A percentile compares a stretch with the other conserved stretches of the same genome.
These are phyloP conservation scores for Cyclotella sp. DNA, from an alignment of 108 stramenopile species.

Conservation along the genomic window DNA sequence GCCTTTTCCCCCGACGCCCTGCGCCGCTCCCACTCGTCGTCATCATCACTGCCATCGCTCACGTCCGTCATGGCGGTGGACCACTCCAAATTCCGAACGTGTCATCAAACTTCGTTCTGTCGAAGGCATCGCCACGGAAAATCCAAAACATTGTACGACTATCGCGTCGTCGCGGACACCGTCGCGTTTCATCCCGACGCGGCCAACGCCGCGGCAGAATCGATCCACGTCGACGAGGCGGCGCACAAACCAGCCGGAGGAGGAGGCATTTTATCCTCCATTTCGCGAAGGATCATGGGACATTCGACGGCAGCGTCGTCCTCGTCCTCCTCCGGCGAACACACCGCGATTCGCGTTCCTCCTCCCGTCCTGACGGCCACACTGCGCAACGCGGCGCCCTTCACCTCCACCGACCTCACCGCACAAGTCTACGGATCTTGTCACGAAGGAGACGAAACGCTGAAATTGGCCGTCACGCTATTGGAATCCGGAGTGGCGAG, in stretches of 20 bases:
- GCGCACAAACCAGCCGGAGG: neutral
- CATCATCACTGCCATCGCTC: neutral
- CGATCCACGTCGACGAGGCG: neutral
- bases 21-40: neutral
- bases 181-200: slow-evolving; percentile 39
- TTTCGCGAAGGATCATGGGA: slow-evolving; percentile 55
- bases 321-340: slow-evolving; percentile 4
- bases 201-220: too few species aligned
- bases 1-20: too few species aligned
- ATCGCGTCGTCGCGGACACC: slow-evolving; percentile 60
- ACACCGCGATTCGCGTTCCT: slow-evolving; percentile 65
- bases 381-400: slow-evolving; percentile 58
- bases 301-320: neutral
- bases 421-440: slow-evolving; percentile 34
- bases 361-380: slow-evolving; percentile 71
- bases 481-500: slow-evolving; percentile 82
- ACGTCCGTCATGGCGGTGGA: slow-evolving; percentile 81
- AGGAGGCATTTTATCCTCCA: slow-evolving; percentile 27
- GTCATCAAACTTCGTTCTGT: slow-evolving; percentile 97
- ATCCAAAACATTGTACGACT: slow-evolving; percentile 61
- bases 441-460: slow-evolving; percentile 43
- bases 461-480: slow-evolving; percentile 70
- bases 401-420: slow-evolving; percentile 60
- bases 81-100: slow-evolving; percentile 97
- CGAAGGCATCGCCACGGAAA: slow-evolving; percentile 86